Base-by-base conservation (phyloP, 768 basidiomycete genomes). In the Sarcomyxa edulis region DNA sequence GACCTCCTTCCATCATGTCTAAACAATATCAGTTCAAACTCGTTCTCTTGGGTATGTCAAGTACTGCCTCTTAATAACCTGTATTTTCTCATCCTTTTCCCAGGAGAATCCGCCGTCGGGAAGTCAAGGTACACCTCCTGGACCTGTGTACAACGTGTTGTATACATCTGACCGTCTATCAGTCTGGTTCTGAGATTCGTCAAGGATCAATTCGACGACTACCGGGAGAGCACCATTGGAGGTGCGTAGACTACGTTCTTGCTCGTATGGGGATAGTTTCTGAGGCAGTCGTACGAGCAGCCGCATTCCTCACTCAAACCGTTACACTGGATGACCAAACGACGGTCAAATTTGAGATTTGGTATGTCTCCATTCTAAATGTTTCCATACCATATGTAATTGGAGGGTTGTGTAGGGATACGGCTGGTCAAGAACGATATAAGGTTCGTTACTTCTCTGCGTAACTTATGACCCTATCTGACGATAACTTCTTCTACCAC, bases 261-360 rank as follows among this genome's bases (percentile, higher is more conserved):
- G 21, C 18, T 30, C 14, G 7, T n/a, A n/a, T n/a, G n/a, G n/a
- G n/a, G n/a, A n/a, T n/a, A n/a, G n/a, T n/a, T n/a, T 27, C 27
- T 48, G 26, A 44, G 49, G 49, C 37, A 51, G 35, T 24, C 32
- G 37, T 42, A 28, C 40, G 21, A 27, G 18, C 52, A 91, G 95
- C 95, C 44, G 95, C 95, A 24, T 99, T 99, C 74, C 63, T 99
- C 48, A 97, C 96, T n/a, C 95, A 98, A 62, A 96, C 94, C 3
- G 89, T 98, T 22, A 83, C 81, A 9, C 74, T 96, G 27, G 85
- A 93, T 32, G 86, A 93, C 56, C 80, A 83, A 46, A 87, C 87
- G 16, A 82, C 82, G 16, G 89, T 99, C 55, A 98, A 98, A 72
- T 98, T 99, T 56, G 95, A 97, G 69, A 95, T 95, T 56, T 95